phyloP scores from a whole-genome alignment of 1,139 yeast species.

The Hanseniaspora sp. region DNA sequence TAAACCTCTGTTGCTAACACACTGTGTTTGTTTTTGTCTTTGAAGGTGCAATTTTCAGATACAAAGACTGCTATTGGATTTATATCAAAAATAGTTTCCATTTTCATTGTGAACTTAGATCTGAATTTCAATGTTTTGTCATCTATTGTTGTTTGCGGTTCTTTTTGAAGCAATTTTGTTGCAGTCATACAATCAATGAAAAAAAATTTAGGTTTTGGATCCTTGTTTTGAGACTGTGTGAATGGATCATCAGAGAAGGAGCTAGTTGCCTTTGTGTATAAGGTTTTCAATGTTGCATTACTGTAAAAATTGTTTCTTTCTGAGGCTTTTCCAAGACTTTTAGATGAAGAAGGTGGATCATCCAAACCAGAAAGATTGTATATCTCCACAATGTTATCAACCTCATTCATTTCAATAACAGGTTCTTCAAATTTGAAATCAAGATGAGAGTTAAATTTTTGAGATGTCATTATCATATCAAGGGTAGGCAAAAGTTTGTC shows the following conservation, averaged over 20 bases:
- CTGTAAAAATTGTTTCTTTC: not conserved
- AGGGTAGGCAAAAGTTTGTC: not conserved
- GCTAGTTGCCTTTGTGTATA: not conserved
- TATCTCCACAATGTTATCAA: not conserved
- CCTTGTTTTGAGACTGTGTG: not conserved
- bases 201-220: not conserved
- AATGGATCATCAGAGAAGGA: not conserved
- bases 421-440: not conserved
- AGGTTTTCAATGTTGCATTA: not conserved
- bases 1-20: not conserved
- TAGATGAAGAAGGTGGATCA: not conserved
- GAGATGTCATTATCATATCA: not conserved
- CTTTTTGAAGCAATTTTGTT: not conserved
- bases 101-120: constrained; percentile 8
- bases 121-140: not conserved
- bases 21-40: not conserved
- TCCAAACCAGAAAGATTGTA: not conserved
- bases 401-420: not conserved
- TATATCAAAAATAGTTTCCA: not conserved
- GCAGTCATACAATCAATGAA: not conserved
- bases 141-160: not conserved
- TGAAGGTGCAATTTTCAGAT: not conserved
- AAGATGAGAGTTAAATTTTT: not conserved
- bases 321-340: too few relatives aligned
- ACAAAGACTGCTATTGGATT: not conserved